These are phyloP conservation scores for Leishmania arabica DNA, from an alignment of 208 protist genomes.

Conservation along the genomic window DNA sequence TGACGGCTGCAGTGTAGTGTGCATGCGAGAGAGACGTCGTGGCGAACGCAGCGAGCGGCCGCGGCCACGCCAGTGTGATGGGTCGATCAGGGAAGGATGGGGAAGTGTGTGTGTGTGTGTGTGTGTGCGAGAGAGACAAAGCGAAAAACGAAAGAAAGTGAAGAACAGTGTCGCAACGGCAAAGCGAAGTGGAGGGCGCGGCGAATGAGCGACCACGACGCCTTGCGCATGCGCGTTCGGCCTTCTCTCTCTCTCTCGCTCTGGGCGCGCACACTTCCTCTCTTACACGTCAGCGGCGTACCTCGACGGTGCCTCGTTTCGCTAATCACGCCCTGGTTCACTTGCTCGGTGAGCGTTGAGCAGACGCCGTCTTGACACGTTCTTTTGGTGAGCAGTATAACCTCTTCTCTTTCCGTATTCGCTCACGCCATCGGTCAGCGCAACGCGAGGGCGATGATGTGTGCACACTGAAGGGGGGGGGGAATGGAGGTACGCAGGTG, in stretches of 20 bases:
- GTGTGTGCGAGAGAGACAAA: background rate
- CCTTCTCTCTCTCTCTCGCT: background rate
- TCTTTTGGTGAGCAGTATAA: background rate
- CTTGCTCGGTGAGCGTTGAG: background rate
- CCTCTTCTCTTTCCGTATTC: background rate
- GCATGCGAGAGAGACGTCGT: background rate
- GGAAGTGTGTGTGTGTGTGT: no score
- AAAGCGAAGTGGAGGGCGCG: background rate
- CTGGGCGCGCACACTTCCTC: background rate
- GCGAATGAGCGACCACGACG: background rate
- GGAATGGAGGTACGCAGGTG: background rate
- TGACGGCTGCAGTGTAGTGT: background rate
- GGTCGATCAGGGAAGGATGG: background rate
- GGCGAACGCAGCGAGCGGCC: background rate
- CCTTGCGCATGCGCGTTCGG: background rate
- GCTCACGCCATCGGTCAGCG: background rate
- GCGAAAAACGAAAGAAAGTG: background rate
- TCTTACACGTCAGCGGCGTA: background rate
- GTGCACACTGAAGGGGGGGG: background rate
- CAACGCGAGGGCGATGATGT: background rate
- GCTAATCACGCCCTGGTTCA: background rate
- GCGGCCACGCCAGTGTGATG: background rate
- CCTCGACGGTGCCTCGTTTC: background rate
- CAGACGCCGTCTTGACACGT: background rate
- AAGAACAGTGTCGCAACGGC: background rate